Percentiles rank a stretch among this genome's conserved stretches.
phyloP scores from a whole-genome alignment of 1,284 basidiomycete species.

The Sutorius eximius region DNA sequence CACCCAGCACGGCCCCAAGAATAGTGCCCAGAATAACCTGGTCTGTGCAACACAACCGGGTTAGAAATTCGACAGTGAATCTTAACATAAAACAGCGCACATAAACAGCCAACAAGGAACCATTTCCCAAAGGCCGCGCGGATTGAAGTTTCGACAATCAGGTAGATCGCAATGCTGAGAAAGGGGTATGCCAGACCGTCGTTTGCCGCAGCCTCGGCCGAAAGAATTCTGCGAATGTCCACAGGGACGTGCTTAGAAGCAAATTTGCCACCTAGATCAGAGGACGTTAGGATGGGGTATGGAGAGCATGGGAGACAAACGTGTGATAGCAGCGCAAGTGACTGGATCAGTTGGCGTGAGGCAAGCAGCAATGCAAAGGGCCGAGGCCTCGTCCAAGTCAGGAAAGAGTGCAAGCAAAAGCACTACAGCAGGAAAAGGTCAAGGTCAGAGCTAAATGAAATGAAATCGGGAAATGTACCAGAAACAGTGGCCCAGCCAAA shows the following conservation, averaged over 20 bases:
- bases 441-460: neutral
- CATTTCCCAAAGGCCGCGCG: slow-evolving; percentile 70
- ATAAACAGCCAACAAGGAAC: slow-evolving; percentile 82
- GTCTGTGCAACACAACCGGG: slow-evolving; percentile 47
- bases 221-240: slow-evolving; percentile 81
- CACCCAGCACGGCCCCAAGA: slow-evolving; percentile 77
- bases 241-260: slow-evolving; percentile 86
- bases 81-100: slow-evolving; percentile 40
- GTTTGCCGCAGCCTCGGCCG: slow-evolving; percentile 89
- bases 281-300: neutral
- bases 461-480: slow-evolving; percentile 36
- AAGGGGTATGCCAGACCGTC: slow-evolving; percentile 93
- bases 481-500: slow-evolving; percentile 73
- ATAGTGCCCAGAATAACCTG: slow-evolving; percentile 82
- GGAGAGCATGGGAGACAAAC: slow-evolving; percentile 15
- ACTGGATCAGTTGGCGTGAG: slow-evolving; percentile 94
- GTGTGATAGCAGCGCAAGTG: slow-evolving; percentile 49
- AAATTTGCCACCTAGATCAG: slow-evolving; percentile 78
- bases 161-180: slow-evolving; percentile 83
- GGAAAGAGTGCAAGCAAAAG: slow-evolving; percentile 73
- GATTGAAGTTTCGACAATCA: slow-evolving; percentile 70
- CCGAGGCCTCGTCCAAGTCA: slow-evolving; percentile 64
- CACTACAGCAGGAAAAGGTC: slow-evolving; percentile 30
- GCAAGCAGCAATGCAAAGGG: slow-evolving; percentile 84
- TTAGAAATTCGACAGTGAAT: neutral